Percentiles rank a stretch among this genome's conserved stretches.
phyloP scores from a whole-genome alignment of 495 filamentous ascomycete genomes.

The Aspergillus affinis region DNA sequence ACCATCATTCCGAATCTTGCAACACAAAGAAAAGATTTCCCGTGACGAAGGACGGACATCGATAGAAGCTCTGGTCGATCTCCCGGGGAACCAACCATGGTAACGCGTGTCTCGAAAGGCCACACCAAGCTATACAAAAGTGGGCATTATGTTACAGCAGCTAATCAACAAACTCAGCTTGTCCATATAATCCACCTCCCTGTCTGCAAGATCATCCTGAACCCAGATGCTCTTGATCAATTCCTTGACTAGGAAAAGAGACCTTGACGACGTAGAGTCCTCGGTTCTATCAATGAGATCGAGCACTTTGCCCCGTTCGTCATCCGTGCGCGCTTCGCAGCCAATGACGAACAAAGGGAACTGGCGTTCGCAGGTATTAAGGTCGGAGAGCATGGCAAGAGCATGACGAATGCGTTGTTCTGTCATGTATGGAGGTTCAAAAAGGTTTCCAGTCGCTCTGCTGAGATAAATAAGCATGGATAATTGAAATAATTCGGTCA shows the following conservation, averaged over 20 bases:
- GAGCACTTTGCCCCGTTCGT: conserved; percentile 9
- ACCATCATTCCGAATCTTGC: no score
- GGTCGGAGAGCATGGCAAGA: background rate
- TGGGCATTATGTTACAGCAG: background rate
- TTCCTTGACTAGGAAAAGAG: conserved; percentile 1
- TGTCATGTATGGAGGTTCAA: conserved; percentile 6
- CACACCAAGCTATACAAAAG: background rate
- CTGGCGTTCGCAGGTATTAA: conserved; percentile 12
- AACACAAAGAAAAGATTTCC: no score
- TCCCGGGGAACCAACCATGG: no score
- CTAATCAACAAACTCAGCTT: background rate
- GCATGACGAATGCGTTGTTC: conserved; percentile 7
- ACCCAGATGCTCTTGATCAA: conserved; percentile 14
- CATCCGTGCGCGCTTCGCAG: conserved; percentile 15
- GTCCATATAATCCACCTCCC: background rate
- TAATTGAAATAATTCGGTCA: conserved; percentile 10
- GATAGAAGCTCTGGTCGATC: no score
- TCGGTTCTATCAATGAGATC: conserved; percentile 15
- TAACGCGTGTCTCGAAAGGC: no score
- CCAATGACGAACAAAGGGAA: conserved; percentile 17
- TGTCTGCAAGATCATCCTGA: conserved; percentile 18
- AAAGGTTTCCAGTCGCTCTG: conserved; percentile 4
- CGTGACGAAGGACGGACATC: no score
- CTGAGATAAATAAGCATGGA: conserved; percentile 16
- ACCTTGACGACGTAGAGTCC: conserved; percentile 8